phyloP scores from a whole-genome alignment of 148 eudicot species.

The Vaccinium corymbosum region DNA sequence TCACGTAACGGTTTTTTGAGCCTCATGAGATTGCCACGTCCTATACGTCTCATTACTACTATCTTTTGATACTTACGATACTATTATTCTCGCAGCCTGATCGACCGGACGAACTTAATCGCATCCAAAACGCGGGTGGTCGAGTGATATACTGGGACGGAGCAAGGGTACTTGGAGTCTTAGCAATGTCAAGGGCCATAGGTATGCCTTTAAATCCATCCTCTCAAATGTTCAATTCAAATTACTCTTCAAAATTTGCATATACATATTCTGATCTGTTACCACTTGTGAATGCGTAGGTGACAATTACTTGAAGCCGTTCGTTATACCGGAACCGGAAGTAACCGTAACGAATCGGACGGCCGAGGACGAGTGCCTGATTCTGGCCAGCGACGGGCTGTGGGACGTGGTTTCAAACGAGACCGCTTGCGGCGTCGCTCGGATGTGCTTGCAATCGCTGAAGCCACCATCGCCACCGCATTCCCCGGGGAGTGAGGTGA shows the following conservation, averaged over 20 bases:
- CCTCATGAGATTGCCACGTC: too few species aligned
- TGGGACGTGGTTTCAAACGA: constrained; percentile 19
- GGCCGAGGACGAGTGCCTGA: constrained; percentile 11
- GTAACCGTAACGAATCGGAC: constrained; percentile 18
- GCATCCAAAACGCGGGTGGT: constrained; percentile 37
- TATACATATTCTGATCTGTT: background rate
- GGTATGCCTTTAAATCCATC: constrained; percentile 20
- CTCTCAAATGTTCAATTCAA: background rate
- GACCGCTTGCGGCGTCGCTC: constrained; percentile 5
- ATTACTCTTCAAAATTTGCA: background rate
- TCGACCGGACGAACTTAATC: constrained; percentile 33
- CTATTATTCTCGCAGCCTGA: constrained; percentile 28
- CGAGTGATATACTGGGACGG: constrained; percentile 41
- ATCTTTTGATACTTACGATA: background rate
- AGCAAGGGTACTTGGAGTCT: constrained; percentile 31
- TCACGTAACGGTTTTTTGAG: too few species aligned
- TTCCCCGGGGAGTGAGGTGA: background rate
- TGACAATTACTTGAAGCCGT: constrained; percentile 17
- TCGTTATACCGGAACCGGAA: constrained; percentile 12
- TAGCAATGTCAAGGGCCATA: constrained; percentile 38
- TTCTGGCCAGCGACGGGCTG: constrained; percentile 19
- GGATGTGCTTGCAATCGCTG: constrained; percentile 10
- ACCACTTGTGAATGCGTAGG: background rate
- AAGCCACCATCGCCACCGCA: constrained; percentile 1
- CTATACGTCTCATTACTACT: too few species aligned